Evolutionary conservation across 2,329 filamentous ascomycete species (phyloP), one percentile per base, ranked within the genome.

Genomic region (Emergomyces africanus): DNA sequence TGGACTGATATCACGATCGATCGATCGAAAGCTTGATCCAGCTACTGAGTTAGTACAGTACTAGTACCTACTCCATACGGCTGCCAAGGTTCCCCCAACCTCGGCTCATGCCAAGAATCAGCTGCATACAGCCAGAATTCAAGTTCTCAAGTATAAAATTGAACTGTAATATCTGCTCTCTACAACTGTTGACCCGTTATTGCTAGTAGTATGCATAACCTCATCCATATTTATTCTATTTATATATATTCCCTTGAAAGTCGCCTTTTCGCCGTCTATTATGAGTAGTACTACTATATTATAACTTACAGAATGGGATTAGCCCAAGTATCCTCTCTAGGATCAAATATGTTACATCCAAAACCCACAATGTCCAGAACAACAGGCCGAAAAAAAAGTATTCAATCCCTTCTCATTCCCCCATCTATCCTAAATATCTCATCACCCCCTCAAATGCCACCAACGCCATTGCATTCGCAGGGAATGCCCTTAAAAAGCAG

Each of bases 361-460:
- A n/a, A n/a, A 20, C 8, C 9, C 50, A 53, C n/a, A 37, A 37
- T 20, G 5, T 5, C 14, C 23, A 28, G 18, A 48, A 28, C 14
- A 8, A n/a, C 10, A 12, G 20, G 10, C 1, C 44, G 12, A 48
- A 15, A 48, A 48, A 48, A 48, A 15, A 10, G 44, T 14, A 28
- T 28, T 48, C 44, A 2, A 28, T 15, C 44, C 23, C 5, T 14
- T 48, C 12, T 35, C 25, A 15, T 33, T n/a, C 33, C 18, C 15
- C n/a, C 30, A 54, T 37, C 50, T 54, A 77, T 57, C 75, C 74
- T 62, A 78, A 66, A 57, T 66, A 69, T 61, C 90, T 83, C 88
- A 96, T 92, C 57, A 94, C 88, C 2, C 86, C 89, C 73, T 99
- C 94, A 78, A 97, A 97, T 33, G 88, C 91, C 58, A 96, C 84